A percentile compares a stretch with the other conserved stretches of the same genome.
phyloP scores from a whole-genome alignment of 768 basidiomycete genomes.

The Boletus vinaceobasis region DNA sequence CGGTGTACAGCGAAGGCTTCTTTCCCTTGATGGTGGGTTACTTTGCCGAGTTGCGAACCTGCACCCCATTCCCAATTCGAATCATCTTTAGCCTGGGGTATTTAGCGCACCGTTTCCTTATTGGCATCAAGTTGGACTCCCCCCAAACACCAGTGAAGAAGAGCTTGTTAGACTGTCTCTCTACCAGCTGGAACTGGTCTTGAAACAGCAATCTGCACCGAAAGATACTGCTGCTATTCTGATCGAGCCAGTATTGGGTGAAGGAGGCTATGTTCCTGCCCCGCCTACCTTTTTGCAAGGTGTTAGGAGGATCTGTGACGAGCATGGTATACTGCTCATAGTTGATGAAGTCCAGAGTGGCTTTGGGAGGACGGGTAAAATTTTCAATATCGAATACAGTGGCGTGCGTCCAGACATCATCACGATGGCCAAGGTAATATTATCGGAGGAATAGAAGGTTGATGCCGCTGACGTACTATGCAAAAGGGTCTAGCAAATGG shows the following conservation, averaged over 20 bases:
- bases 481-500: conserved; percentile 80
- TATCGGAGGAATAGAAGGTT: not conserved
- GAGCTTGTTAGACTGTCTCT: conserved; percentile 62
- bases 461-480: conserved; percentile 3
- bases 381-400: conserved; percentile 80
- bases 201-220: conserved; percentile 78
- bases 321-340: conserved; percentile 80
- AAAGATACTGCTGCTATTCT: conserved; percentile 90
- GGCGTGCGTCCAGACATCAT: conserved; percentile 86
- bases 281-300: conserved; percentile 77
- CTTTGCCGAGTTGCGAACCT: not conserved
- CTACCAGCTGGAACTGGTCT: conserved; percentile 77
- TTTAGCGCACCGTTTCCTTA: conserved; percentile 84
- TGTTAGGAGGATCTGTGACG: conserved; percentile 80
- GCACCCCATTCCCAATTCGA: not conserved
- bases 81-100: conserved; percentile 64
- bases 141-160: conserved; percentile 50
- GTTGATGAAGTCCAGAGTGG: conserved; percentile 89
- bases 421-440: conserved; percentile 76
- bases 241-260: conserved; percentile 90
- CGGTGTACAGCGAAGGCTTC: conserved; percentile 76
- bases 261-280: conserved; percentile 93
- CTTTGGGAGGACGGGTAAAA: conserved; percentile 82
- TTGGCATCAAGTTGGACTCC: conserved; percentile 80
- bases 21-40: conserved; percentile 76